Percentiles rank a stretch among this genome's conserved stretches.
Conservation (phyloP, 306 rosid genomes). For the Trichosanthes truncata region DNA sequence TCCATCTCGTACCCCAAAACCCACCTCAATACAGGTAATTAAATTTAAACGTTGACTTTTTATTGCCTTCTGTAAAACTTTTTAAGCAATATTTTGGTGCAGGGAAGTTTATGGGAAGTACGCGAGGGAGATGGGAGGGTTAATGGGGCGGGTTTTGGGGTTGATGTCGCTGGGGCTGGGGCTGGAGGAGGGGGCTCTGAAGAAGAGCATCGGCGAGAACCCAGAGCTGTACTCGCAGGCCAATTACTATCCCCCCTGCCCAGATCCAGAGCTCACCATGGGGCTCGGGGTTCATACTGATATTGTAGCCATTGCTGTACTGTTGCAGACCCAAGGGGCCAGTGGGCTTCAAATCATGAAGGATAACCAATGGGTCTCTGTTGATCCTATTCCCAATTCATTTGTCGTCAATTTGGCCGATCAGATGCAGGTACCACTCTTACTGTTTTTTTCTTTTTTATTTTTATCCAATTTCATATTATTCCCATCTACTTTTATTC, state of each 20-base stretch:
- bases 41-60: too few relatives aligned
- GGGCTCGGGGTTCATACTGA: constrained; percentile 30
- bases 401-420: constrained; percentile 42
- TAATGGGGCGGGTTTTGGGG: constrained; percentile 27
- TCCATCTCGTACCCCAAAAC: constrained; percentile 20
- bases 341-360: constrained; percentile 41
- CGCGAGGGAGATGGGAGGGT: constrained; percentile 29
- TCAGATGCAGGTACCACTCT: constrained; percentile 34
- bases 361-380: constrained; percentile 36
- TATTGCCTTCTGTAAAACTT: too few relatives aligned
- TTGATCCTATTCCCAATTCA: constrained; percentile 28
- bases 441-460: too few relatives aligned
- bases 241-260: constrained; percentile 32
- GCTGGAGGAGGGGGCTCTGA: constrained; percentile 20
- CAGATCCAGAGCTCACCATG: constrained; percentile 26
- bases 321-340: constrained; percentile 21
- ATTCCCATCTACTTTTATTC: too few relatives aligned
- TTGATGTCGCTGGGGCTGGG: constrained; percentile 41
- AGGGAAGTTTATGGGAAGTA: constrained; percentile 35
- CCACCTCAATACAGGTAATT: constrained; percentile 24
- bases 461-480: too few relatives aligned
- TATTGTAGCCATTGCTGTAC: constrained; percentile 23
- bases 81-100: too few relatives aligned
- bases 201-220: constrained; percentile 23
- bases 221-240: constrained; percentile 30